Conservation (phyloP, 192 early-diverging fungal species). For the Coemansia sp. region DNA sequence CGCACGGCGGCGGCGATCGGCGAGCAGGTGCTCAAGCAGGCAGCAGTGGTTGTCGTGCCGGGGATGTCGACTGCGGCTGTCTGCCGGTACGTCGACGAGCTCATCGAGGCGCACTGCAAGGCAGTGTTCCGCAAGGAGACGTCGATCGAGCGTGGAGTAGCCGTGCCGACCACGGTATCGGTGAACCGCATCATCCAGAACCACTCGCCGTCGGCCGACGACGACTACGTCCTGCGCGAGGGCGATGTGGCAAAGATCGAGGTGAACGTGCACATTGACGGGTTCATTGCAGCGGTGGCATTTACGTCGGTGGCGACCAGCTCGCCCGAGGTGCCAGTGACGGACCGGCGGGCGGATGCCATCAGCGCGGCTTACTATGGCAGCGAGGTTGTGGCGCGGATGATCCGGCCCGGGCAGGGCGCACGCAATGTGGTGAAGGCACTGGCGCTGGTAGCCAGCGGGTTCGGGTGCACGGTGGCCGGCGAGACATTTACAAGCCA, state of each 20-base stretch:
- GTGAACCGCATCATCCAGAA: constrained; percentile 77
- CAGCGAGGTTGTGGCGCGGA: constrained; percentile 72
- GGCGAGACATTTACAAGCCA: constrained; percentile 60
- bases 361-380: constrained; percentile 78
- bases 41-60: constrained; percentile 49
- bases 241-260: constrained; percentile 91
- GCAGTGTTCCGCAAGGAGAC: constrained; percentile 57
- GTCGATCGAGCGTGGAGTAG: constrained; percentile 61
- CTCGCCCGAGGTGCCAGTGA: constrained; percentile 54
- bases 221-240: constrained; percentile 57
- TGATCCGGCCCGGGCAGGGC: constrained; percentile 69
- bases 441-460: constrained; percentile 49
- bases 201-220: constrained; percentile 62
- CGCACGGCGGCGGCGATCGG: constrained; percentile 35
- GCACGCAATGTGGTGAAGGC: constrained; percentile 55
- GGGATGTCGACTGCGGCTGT: constrained; percentile 60
- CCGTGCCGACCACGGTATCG: constrained; percentile 79
- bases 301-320: constrained; percentile 74
- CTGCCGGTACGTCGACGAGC: constrained; percentile 62
- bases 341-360: constrained; percentile 68
- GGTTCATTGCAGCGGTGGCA: constrained; percentile 76
- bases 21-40: constrained; percentile 50
- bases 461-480: constrained; percentile 64
- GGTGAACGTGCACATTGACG: constrained; percentile 87
- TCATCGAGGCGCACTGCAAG: constrained; percentile 53